phyloP scores from a whole-genome alignment of 495 filamentous ascomycete species.

The Aspergillus carlsbadensis region DNA sequence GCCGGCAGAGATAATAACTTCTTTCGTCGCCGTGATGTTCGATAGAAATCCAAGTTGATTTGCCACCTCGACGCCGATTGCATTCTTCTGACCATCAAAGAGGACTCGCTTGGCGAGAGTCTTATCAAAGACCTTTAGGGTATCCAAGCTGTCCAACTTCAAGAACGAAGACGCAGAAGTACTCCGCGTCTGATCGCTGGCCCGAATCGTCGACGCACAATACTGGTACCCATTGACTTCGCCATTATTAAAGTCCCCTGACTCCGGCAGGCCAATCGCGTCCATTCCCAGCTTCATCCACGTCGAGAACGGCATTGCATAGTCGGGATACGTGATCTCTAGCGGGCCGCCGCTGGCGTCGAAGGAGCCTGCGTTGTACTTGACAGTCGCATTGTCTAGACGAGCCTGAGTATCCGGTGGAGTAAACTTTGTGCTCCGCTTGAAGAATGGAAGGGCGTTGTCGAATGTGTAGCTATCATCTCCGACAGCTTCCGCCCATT shows the following conservation, averaged over 20 bases:
- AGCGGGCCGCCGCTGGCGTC: conserved; percentile 41
- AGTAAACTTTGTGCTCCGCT: conserved; percentile 52
- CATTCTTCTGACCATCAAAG: conserved; percentile 25
- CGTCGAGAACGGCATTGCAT: conserved; percentile 40
- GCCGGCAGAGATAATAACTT: conserved; percentile 58
- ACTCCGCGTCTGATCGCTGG: conserved; percentile 29
- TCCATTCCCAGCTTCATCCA: conserved; percentile 37
- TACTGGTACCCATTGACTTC: conserved; percentile 39
- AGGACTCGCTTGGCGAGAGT: conserved; percentile 44
- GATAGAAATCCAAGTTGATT: conserved; percentile 16
- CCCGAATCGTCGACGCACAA: conserved; percentile 39
- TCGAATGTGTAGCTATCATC: conserved; percentile 56
- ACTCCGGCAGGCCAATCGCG: conserved; percentile 37
- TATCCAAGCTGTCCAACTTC: background rate
- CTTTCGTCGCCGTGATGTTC: conserved; percentile 38
- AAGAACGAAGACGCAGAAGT: conserved; percentile 40
- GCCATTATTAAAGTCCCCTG: conserved; percentile 41
- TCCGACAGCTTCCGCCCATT: conserved; percentile 57
- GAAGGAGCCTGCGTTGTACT: conserved; percentile 40
- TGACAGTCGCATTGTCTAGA: conserved; percentile 41
- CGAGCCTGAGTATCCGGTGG: conserved; percentile 39
- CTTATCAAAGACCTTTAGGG: conserved; percentile 29
- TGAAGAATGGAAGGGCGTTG: conserved; percentile 52
- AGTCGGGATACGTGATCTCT: conserved; percentile 51
- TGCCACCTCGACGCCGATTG: conserved; percentile 17